Conservation (phyloP, 257 asterid genomes). For the Primulina huaijiensis region DNA sequence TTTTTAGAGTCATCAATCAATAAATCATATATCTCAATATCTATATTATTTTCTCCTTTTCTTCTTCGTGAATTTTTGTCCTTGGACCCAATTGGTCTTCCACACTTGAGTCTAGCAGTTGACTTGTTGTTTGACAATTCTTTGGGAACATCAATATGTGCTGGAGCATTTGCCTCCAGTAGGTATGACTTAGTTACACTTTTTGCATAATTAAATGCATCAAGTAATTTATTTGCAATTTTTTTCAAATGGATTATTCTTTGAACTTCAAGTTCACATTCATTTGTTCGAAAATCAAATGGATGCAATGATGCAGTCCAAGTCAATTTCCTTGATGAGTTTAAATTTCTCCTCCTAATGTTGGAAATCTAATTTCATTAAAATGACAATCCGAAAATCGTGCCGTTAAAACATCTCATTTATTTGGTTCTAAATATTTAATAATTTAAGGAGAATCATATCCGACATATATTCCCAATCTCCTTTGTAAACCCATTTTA, state of each 20-base stretch:
- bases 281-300: background rate
- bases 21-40: too few relatives aligned
- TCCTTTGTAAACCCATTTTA: constrained; percentile 4
- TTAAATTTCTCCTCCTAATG: too few relatives aligned
- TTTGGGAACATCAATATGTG: too few relatives aligned
- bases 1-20: too few relatives aligned
- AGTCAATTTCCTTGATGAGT: too few relatives aligned
- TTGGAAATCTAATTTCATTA: background rate
- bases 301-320: background rate
- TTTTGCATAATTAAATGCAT: background rate
- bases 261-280: background rate
- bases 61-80: too few relatives aligned
- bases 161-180: too few relatives aligned
- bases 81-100: too few relatives aligned
- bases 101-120: too few relatives aligned
- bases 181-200: background rate
- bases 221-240: too few relatives aligned
- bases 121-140: too few relatives aligned
- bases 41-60: too few relatives aligned
- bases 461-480: constrained; percentile 4
- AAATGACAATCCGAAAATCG: background rate
- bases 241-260: background rate
- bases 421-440: background rate
- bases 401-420: background rate
- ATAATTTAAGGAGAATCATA: background rate